A percentile compares a stretch with the other conserved stretches of the same genome.
These are phyloP conservation scores for Friedmanniomyces endolithicus DNA, from an alignment of 495 filamentous ascomycete species.

Conservation along the genomic window DNA sequence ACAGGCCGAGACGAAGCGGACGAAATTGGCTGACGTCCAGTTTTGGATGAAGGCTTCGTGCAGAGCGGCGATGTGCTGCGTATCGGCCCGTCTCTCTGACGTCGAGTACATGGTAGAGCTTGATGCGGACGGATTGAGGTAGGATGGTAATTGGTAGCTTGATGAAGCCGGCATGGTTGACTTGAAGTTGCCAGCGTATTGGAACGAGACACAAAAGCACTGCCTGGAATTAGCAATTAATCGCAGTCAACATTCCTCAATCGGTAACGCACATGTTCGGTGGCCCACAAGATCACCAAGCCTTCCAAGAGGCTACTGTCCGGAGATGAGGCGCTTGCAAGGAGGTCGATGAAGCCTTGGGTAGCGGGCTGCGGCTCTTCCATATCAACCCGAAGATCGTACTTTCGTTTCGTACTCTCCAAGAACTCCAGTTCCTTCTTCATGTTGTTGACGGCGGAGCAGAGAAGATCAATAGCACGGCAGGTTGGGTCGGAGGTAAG, in stretches of 20 bases:
- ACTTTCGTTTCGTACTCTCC: constrained; percentile 48
- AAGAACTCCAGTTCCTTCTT: constrained; percentile 57
- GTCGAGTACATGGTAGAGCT: constrained; percentile 25
- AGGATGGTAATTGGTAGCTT: constrained; percentile 14
- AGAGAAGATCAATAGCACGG: constrained; percentile 46
- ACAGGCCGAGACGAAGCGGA: constrained; percentile 32
- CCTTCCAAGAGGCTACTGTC: constrained; percentile 47
- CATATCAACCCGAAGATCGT: constrained; percentile 41
- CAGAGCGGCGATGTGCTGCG: constrained; percentile 27
- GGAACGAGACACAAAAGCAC: constrained; percentile 32
- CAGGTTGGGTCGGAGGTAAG: constrained; percentile 30
- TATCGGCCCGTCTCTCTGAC: constrained; percentile 13
- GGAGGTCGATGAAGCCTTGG: constrained; percentile 42
- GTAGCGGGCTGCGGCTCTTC: constrained; percentile 36
- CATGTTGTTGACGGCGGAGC: constrained; percentile 53
- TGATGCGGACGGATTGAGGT: constrained; percentile 3
- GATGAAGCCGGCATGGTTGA: constrained; percentile 7
- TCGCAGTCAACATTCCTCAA: not conserved
- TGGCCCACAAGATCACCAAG: constrained; percentile 60
- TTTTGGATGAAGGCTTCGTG: constrained; percentile 35
- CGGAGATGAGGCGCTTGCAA: constrained; percentile 38
- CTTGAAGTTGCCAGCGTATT: constrained; percentile 28
- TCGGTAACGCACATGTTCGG: constrained; percentile 39
- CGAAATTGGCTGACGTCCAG: constrained; percentile 32
- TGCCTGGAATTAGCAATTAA: constrained; percentile 3